phyloP scores from a whole-genome alignment of 768 basidiomycete genomes.

The Mycena pura region DNA sequence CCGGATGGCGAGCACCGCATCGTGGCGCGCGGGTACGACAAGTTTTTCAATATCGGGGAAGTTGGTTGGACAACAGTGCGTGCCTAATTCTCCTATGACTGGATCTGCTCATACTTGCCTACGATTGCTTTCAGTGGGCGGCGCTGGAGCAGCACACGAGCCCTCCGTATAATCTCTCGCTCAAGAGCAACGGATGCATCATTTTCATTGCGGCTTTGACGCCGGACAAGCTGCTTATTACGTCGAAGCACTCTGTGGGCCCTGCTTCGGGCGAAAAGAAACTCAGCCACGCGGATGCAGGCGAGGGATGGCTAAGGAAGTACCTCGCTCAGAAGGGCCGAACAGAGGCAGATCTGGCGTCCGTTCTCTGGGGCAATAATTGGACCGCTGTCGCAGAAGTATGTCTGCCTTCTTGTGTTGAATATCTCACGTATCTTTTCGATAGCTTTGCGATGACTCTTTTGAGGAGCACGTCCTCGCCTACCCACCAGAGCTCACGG shows the following conservation, averaged over 20 bases:
- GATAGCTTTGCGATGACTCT: constrained; percentile 97
- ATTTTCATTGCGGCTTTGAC: constrained; percentile 92
- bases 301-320: constrained; percentile 80
- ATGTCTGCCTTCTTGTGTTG: no score
- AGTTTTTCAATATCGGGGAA: constrained; percentile 98
- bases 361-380: constrained; percentile 76
- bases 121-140: constrained; percentile 62
- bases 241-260: constrained; percentile 93
- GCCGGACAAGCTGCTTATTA: constrained; percentile 75
- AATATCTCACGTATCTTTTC: no score
- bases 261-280: constrained; percentile 38
- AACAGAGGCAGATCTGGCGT: constrained; percentile 78
- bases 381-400: constrained; percentile 95
- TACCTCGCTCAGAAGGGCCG: constrained; percentile 70
- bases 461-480: constrained; percentile 97
- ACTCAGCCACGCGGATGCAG: constrained; percentile 78
- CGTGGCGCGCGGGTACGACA: constrained; percentile 93
- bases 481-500: constrained; percentile 82
- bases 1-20: constrained; percentile 58
- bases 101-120: neutral
- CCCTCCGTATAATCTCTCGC: constrained; percentile 84
- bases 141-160: constrained; percentile 71
- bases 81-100: constrained; percentile 9
- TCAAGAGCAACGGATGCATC: constrained; percentile 97
- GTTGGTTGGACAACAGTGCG: constrained; percentile 93